Conservation (phyloP, 257 asterid species). For the Petrea volubilis region DNA sequence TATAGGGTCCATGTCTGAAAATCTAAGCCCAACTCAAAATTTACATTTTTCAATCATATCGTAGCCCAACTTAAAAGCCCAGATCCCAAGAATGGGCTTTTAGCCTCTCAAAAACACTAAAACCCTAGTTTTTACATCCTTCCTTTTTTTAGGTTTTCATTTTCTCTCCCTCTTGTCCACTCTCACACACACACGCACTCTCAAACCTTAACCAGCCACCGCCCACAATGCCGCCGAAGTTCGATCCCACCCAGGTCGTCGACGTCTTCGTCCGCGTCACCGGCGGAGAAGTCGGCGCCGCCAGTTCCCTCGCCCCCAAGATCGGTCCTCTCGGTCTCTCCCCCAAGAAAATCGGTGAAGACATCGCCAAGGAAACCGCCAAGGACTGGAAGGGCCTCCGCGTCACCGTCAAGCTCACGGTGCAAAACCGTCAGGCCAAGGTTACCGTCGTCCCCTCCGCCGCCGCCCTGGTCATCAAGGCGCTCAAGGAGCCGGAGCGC, state of each 20-base stretch:
- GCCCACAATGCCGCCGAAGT: conserved; percentile 55
- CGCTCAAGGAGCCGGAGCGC: conserved; percentile 65
- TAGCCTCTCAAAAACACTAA: conserved; percentile 2
- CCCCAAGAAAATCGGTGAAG: conserved; percentile 65
- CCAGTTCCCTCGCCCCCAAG: conserved; percentile 65
- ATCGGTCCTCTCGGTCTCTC: conserved; percentile 64
- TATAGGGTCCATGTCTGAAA: neutral
- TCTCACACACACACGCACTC: neutral
- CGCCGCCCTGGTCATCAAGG: conserved; percentile 62
- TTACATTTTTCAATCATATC: neutral
- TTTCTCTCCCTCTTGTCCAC: neutral
- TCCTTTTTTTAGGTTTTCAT: neutral
- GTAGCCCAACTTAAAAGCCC: neutral
- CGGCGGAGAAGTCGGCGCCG: conserved; percentile 65
- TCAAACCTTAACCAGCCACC: conserved; percentile 18
- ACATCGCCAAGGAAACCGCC: conserved; percentile 64
- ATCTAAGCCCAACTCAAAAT: neutral
- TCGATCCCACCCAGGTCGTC: conserved; percentile 56
- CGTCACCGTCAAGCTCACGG: conserved; percentile 63
- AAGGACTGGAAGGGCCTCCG: conserved; percentile 76
- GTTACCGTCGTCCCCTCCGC: conserved; percentile 66
- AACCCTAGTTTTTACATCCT: conserved; percentile 13
- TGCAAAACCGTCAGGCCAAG: conserved; percentile 64
- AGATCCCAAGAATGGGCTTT: neutral
- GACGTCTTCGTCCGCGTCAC: conserved; percentile 62